Conservation (phyloP, 2,329 filamentous ascomycete genomes). For the Pseudopyrenochaeta lycopersici region DNA sequence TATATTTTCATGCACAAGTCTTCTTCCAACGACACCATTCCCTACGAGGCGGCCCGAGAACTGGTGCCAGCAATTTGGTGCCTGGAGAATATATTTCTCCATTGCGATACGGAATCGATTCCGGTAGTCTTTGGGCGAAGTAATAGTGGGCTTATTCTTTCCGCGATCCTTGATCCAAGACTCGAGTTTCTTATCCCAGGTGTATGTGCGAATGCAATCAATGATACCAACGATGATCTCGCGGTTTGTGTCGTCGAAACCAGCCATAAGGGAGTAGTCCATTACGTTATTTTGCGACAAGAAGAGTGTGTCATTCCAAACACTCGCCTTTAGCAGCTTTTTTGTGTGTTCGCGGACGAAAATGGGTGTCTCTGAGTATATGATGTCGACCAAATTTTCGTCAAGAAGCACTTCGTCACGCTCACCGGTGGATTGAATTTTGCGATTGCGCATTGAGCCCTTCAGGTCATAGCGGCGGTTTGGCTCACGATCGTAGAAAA, state of each 20-base stretch:
- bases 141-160: slow-evolving; percentile 88
- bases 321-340: slow-evolving; percentile 86
- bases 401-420: slow-evolving; percentile 96
- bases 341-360: slow-evolving; percentile 97
- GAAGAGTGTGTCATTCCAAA: slow-evolving; percentile 98
- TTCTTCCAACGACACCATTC: slow-evolving; percentile 24
- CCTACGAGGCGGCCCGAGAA: slow-evolving; percentile 55
- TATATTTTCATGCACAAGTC: slow-evolving; percentile 18
- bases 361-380: slow-evolving; percentile 88
- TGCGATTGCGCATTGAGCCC: slow-evolving; percentile 97
- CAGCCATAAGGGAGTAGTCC: slow-evolving; percentile 99
- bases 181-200: slow-evolving; percentile 99
- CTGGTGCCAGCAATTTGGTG: slow-evolving; percentile 79
- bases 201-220: slow-evolving; percentile 95
- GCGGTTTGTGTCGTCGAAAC: slow-evolving; percentile 87
- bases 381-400: slow-evolving; percentile 99
- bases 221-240: slow-evolving; percentile 98
- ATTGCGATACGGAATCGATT: slow-evolving; percentile 95
- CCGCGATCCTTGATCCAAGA: slow-evolving; percentile 99
- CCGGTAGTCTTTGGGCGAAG: slow-evolving; percentile 97
- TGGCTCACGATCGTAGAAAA: slow-evolving; percentile 93
- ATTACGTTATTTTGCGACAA: slow-evolving; percentile 95
- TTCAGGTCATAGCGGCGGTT: slow-evolving; percentile 89
- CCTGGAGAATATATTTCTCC: slow-evolving; percentile 84
- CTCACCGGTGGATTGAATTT: slow-evolving; percentile 94